These are phyloP conservation scores for Beauveria rudraprayagi DNA, from an alignment of 2,329 filamentous ascomycete species.

Conservation along the genomic window DNA sequence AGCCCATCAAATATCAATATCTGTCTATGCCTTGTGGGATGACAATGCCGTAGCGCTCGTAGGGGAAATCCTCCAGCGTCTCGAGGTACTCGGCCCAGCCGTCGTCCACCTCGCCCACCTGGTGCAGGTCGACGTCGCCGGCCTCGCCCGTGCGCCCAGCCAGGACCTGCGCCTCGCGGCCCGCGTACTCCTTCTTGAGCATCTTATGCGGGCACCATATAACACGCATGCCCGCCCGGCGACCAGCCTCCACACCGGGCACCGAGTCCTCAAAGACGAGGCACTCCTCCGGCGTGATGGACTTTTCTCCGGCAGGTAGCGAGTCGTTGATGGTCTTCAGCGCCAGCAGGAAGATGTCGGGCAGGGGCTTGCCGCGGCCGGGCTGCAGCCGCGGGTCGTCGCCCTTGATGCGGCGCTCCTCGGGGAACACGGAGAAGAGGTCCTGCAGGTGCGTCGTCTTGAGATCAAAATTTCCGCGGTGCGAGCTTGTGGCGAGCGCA, in stretches of 20 bases:
- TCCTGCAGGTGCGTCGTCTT: constrained; percentile 60
- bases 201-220: constrained; percentile 85
- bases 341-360: constrained; percentile 88
- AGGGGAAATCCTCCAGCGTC: constrained; percentile 47
- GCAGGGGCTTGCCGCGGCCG: constrained; percentile 86
- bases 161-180: constrained; percentile 71
- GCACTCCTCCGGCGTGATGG: constrained; percentile 76
- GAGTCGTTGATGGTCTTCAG: constrained; percentile 75
- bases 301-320: constrained; percentile 51
- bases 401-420: constrained; percentile 68
- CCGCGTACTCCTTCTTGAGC: constrained; percentile 66
- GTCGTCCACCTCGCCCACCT: constrained; percentile 49
- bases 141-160: constrained; percentile 72
- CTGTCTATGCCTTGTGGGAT: constrained; percentile 20
- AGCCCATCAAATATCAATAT: not conserved
- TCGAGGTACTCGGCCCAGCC: constrained; percentile 52
- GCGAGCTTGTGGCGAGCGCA: constrained; percentile 77
- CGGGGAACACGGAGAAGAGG: constrained; percentile 58
- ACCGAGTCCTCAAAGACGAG: constrained; percentile 95
- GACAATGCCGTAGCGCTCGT: constrained; percentile 51
- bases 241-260: constrained; percentile 81
- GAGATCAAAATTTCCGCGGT: constrained; percentile 62
- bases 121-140: constrained; percentile 43
- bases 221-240: constrained; percentile 89
- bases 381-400: constrained; percentile 71